Percentiles rank a stretch among this genome's conserved stretches.
Evolutionary conservation across 352 stramenopile genomes (phyloP).

Genomic region (Pythium pyrilobum): DNA sequence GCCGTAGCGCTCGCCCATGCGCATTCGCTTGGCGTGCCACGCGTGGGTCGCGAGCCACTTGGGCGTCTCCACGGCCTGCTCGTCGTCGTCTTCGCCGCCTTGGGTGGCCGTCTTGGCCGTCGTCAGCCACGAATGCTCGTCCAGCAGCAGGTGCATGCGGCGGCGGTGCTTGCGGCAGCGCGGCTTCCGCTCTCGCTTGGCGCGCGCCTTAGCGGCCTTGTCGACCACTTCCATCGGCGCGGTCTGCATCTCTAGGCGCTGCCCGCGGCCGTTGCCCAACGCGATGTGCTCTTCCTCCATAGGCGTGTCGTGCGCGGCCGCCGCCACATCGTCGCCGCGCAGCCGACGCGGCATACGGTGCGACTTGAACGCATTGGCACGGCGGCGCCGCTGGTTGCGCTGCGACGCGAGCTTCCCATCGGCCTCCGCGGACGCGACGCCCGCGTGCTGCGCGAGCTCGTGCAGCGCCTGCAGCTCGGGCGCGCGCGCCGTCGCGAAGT

Average conservation of each 20-base stretch:
- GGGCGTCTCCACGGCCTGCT: slow-evolving; percentile 2
- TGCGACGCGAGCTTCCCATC: slow-evolving; percentile 40
- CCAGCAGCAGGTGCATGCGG: slow-evolving; percentile 41
- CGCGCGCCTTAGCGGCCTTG: neutral
- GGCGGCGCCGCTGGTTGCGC: slow-evolving; percentile 58
- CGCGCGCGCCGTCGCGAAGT: slow-evolving; percentile 63
- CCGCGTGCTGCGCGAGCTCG: slow-evolving; percentile 37
- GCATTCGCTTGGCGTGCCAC: slow-evolving; percentile 79
- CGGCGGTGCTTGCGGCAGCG: slow-evolving; percentile 62
- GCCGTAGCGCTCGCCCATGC: slow-evolving; percentile 48
- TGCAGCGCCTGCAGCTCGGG: slow-evolving; percentile 73
- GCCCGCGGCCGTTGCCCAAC: neutral
- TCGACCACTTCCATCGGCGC: neutral
- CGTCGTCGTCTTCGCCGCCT: neutral
- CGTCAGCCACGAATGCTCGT: slow-evolving; percentile 27
- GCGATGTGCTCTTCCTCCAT: slow-evolving; percentile 18
- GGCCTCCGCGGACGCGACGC: slow-evolving; percentile 21
- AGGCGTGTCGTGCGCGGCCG: neutral
- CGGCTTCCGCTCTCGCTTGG: slow-evolving; percentile 2
- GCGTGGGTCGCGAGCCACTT: slow-evolving; percentile 61
- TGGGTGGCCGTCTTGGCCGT: neutral
- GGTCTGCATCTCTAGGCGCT: neutral
- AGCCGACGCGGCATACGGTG: slow-evolving; percentile 59
- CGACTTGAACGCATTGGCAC: slow-evolving; percentile 78
- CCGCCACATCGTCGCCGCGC: slow-evolving; percentile 10